These are phyloP conservation scores for Dothidotthia symphoricarpi DNA, from an alignment of 2,329 filamentous ascomycete genomes.

Conservation along the genomic window DNA sequence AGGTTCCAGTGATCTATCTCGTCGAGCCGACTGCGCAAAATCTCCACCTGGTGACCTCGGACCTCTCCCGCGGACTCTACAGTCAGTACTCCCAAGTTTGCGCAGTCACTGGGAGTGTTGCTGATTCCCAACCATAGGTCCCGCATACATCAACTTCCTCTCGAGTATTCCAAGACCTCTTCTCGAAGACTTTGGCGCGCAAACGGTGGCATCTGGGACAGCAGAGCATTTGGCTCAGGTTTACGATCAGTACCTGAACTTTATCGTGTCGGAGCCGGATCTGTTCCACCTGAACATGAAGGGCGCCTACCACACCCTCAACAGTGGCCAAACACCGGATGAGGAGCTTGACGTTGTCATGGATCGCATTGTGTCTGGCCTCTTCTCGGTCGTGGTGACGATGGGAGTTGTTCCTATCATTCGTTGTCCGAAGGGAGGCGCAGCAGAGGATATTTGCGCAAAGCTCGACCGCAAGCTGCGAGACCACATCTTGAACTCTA, in stretches of 20 bases:
- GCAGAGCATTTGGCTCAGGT: slow-evolving; percentile 89
- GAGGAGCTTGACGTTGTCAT: slow-evolving; percentile 84
- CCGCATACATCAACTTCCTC: slow-evolving; percentile 95
- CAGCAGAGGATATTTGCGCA: slow-evolving; percentile 89
- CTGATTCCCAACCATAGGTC: slow-evolving; percentile 50
- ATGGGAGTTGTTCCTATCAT: slow-evolving; percentile 99
- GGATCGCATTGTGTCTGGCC: slow-evolving; percentile 86
- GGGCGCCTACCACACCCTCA: slow-evolving; percentile 94
- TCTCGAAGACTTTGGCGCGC: slow-evolving; percentile 89
- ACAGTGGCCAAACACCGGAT: slow-evolving; percentile 87
- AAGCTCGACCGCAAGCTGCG: slow-evolving; percentile 94
- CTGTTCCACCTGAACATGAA: slow-evolving; percentile 92
- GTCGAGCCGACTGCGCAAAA: slow-evolving; percentile 83
- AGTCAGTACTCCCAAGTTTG: slow-evolving; percentile 5
- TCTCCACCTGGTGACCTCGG: slow-evolving; percentile 76
- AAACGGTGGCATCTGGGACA: slow-evolving; percentile 80
- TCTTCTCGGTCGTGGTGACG: slow-evolving; percentile 98
- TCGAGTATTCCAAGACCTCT: slow-evolving; percentile 87
- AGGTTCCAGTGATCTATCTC: slow-evolving; percentile 82
- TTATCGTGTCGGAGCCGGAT: slow-evolving; percentile 92
- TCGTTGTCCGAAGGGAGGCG: slow-evolving; percentile 85
- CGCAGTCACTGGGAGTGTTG: background rate
- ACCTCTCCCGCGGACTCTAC: slow-evolving; percentile 85
- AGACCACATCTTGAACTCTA: slow-evolving; percentile 95
- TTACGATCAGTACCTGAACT: slow-evolving; percentile 96